These are phyloP conservation scores for Saccharomycodes ludwigii DNA, from an alignment of 805 yeast genomes.

Conservation along the genomic window DNA sequence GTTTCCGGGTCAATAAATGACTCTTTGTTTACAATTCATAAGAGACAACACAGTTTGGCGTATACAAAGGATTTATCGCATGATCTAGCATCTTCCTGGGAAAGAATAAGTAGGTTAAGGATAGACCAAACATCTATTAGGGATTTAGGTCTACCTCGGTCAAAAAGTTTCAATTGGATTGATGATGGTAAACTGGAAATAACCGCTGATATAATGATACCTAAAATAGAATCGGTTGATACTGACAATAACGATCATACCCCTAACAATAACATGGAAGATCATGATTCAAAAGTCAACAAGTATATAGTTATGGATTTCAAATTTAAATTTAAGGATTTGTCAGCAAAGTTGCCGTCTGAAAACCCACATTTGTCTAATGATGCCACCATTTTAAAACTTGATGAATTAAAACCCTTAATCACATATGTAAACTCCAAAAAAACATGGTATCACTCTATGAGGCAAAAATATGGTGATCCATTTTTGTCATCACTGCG, in stretches of 20 bases:
- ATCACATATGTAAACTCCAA: constrained; percentile 47
- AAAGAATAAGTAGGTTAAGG: constrained; percentile 36
- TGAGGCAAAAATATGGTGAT: constrained; percentile 9
- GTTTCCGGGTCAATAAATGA: constrained; percentile 67
- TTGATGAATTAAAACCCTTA: constrained; percentile 48
- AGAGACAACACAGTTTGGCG: constrained; percentile 49
- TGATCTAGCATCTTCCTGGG: constrained; percentile 31
- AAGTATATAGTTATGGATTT: constrained; percentile 58
- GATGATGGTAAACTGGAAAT: constrained; percentile 59
- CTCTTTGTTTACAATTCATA: constrained; percentile 65
- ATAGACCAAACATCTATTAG: constrained; percentile 27
- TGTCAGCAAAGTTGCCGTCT: constrained; percentile 43
- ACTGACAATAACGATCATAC: constrained; percentile 8
- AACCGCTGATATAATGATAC: constrained; percentile 61
- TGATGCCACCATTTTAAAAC: constrained; percentile 42
- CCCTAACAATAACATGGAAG: constrained; percentile 8
- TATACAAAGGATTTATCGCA: constrained; percentile 28
- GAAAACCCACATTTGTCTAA: constrained; percentile 39
- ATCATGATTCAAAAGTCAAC: constrained; percentile 5
- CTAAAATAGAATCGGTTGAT: constrained; percentile 25
- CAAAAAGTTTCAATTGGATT: constrained; percentile 54
- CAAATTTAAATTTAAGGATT: constrained; percentile 49
- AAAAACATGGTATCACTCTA: constrained; percentile 16
- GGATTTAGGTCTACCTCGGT: constrained; percentile 24
- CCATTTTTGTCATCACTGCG: too few relatives aligned